Base-by-base conservation (phyloP, 805 yeast genomes). In the Blastobotrys chiropterorum region DNA sequence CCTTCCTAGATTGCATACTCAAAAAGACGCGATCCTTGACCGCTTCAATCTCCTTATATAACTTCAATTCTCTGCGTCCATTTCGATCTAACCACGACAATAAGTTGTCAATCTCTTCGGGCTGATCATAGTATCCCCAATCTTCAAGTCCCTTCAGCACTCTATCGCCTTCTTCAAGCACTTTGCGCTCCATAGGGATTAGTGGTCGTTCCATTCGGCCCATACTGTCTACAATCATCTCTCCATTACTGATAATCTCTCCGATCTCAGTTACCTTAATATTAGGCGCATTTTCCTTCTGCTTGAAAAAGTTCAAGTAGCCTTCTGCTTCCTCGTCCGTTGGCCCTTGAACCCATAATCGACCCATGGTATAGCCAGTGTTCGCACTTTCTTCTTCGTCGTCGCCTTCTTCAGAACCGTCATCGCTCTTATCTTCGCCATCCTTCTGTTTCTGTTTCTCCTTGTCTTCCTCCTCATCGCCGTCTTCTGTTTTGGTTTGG, bases 311-410 rank as follows among this genome's bases (percentile, higher is more conserved):
- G 20, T 65, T 59, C 21, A 77, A 60, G 22, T 66, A 68, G 20
- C 62, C 60, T 16, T 66, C 61, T 3, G 73, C 57, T 40, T 77
- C 78, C 16, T 78, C 82, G 26, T 70, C 73, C 2, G 62, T 74
- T 1, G 98, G 98, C 0, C 99, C 99, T 66, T 90, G 97, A 2
- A 94, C 77, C 94, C 96, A 90, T 15, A 90, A 63, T 51, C 86
- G 74, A 4, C 97, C 96, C 84, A 86, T 85, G 22, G 85, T 73
- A 61, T 85, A 89, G 0, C 49, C 59, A 11, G 30, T n/a, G 15
- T 26, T 26, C 8, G 21, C 34, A 19, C 34, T 22, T 31, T 52
- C 58, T 5, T 39, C 62, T 58, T 17, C 72, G 70, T 21, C 81
- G 16, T 74, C 81, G 14, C 70, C 70, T 11, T 71, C 74, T 7